phyloP scores from a whole-genome alignment of 768 basidiomycete species.

The Serendipita sp. region DNA sequence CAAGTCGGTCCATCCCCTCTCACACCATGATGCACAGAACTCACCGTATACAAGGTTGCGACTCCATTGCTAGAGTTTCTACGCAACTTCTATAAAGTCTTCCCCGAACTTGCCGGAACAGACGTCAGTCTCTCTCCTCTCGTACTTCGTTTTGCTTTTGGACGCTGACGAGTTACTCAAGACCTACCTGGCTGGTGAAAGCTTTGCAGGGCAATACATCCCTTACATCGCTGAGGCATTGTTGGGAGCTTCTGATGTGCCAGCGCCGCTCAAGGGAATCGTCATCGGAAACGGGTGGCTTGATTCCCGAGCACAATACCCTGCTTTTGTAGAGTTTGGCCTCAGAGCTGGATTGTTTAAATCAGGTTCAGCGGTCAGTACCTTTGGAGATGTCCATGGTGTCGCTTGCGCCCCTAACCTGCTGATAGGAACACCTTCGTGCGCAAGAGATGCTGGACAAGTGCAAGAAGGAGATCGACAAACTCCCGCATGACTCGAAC shows the following conservation, averaged over 20 bases:
- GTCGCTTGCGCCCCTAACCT: no score
- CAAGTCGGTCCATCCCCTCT: constrained; percentile 31
- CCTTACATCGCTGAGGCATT: constrained; percentile 86
- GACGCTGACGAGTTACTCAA: constrained; percentile 22
- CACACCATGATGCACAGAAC: neutral
- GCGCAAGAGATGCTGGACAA: constrained; percentile 40
- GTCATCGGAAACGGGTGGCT: constrained; percentile 99
- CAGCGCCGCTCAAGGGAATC: constrained; percentile 52
- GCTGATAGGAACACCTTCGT: constrained; percentile 40
- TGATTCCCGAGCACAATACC: constrained; percentile 75
- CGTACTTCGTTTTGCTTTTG: neutral
- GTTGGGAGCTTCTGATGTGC: constrained; percentile 37
- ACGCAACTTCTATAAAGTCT: constrained; percentile 73
- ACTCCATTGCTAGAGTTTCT: constrained; percentile 72
- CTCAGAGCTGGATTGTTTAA: constrained; percentile 66
- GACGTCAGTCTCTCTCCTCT: constrained; percentile 44
- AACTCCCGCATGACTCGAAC: constrained; percentile 9
- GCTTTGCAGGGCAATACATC: constrained; percentile 94
- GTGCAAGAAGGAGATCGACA: constrained; percentile 36
- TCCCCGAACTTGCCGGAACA: constrained; percentile 69
- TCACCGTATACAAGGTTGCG: constrained; percentile 37
- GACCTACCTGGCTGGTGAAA: constrained; percentile 95
- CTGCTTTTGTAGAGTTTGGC: constrained; percentile 75
- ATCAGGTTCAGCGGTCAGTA: constrained; percentile 46
- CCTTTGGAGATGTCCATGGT: neutral